Base-by-base conservation (phyloP, 169 alveolate genomes). In the Eimeria brunetti region DNA sequence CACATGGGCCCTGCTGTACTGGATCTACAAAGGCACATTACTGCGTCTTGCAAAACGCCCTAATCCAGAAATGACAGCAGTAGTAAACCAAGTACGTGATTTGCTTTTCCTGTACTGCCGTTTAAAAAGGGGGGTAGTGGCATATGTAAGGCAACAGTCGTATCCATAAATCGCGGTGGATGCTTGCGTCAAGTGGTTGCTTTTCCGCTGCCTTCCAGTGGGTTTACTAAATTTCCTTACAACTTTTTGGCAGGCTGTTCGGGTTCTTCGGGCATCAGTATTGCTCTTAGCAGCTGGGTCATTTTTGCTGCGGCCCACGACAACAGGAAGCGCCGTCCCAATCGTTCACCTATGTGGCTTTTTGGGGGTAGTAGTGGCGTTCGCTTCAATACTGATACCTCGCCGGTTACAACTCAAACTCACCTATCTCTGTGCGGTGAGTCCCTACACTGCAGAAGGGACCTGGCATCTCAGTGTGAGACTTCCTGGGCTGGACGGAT, bases 1-100 rank as follows among this genome's bases (percentile, higher is more conserved):
- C 64, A 86, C 93, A n/a, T 86, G 93, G 93, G 76, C 56, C 64
- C 60, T 86, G 64, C 38, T 86, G 93, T 86, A 86, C 49, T 86
- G 93, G 93, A 60, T 86, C 24, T 86, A 86, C 83, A 86, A 86
- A 36, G 81, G 53, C 22, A 67, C 93, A 44, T 75, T 86, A 27
- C 24, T 86, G 49, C 93, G 93, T 33, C 93, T 86, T 24, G 93
- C 93, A 27, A 86, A 44, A 64, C 80, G 93, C 7, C 93, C 93
- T 1, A 86, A 64, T 46, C 93, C 93, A n/a, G 93, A 86, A 36
- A 86, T 86, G 93, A 86, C 93, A 27, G 84, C 83, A 27, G 81
- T 64, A 14, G 83, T 86, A 22, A 41, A 86, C 81, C 80, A 86
- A 86, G 93, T 86, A 46, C 16, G 93, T 18, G 49, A 6, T 60